Evolutionary conservation across 2,329 filamentous ascomycete genomes (phyloP), one percentile per base, ranked within the genome.

Genomic region (Ilyonectria destructans): DNA sequence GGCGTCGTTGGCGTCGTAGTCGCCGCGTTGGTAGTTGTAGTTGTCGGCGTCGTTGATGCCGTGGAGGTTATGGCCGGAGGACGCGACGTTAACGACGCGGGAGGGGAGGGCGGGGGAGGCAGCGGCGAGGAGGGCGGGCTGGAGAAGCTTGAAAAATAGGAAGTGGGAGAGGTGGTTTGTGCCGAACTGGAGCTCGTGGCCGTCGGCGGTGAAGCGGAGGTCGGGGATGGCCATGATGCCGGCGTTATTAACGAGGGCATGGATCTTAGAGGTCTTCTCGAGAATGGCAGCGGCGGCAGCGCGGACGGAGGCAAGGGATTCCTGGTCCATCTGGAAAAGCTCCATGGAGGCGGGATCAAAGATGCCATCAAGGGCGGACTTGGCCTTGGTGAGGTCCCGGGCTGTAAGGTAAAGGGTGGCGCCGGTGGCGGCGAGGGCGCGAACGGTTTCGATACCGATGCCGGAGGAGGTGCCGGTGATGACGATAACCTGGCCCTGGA

Each of bases 1-100:
- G 1, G 83, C 80, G 2, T 67, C 60, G 64, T 75, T 79, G 0
- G 77, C 77, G 10, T 80, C 35, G 35, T 69, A 71, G 23, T 45
- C 49, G 15, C 58, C 62, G 6, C 65, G 65, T 2, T 73, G 58
- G 35, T 71, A 69, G 26, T 70, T 71, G 58, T 69, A 63, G 29
- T 58, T 56, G 54, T 68, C 67, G 40, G 51, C 17, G 7, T 48
- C 29, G 51, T 45, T 17, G 33, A 62, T 56, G 31, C n/a, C 12
- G 13, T 29, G 15, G 37, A 37, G 1, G 31, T 15, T 21, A 21
- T 61, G 63, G 8, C 21, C 57, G 13, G 40, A 6, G 2, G 49
- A 61, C 17, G 57, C 49, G n/a, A 66, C 57, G 7, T 21, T 15
- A 10, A 66, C 63, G 17, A 66, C 58, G 10, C 63, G 63, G 3